Base-by-base conservation (phyloP, 345 rosid genomes). In the Ceriops zippeliana region DNA sequence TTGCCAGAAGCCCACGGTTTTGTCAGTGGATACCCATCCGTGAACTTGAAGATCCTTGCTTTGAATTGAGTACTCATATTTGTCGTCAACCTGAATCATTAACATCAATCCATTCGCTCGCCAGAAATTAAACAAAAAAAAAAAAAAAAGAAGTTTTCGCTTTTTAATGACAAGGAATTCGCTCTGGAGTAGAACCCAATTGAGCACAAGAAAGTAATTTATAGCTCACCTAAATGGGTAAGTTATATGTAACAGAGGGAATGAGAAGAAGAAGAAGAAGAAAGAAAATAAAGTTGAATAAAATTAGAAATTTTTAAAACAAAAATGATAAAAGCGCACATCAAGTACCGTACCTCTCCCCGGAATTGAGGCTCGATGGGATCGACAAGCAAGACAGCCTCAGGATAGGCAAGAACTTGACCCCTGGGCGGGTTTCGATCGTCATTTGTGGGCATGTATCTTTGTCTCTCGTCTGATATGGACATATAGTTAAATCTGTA, bases 401-500 rank as follows among this genome's bases (percentile, higher is more conserved):
- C 79, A 0, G 75, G 79, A 58, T 76, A 76, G 8, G 46, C 75
- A 2, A 76, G 79, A 54, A 51, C n/a, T 46, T 24, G 37, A 8
- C 72, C 75, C 62, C 79, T 71, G 2, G 42, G 68, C 21, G 37
- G 59, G 5, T 6, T 1, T 49, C 79, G 32, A 20, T 76, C 79
- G 1, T 76, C 72, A 1, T 75, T 72, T 27, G 47, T 49, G 15
- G 79, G 79, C 79, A 76, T 76, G 15, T 38, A 53, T 61, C 79
- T 54, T n/a, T 71, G 69, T 35, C 72, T 71, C 19, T 27, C n/a
- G 47, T 76, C 75, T 9, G 68, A 52, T 62, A 76, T 20, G 5
- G 72, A 75, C 79, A 76, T 76, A 27, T 71, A 71, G 21, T 71
- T 30, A 67, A 76, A 76, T 37, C 79, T 76, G 69, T 9, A 7